These are phyloP conservation scores for Maudiozyma humilis DNA, from an alignment of 1,139 yeast genomes.

Conservation along the genomic window DNA sequence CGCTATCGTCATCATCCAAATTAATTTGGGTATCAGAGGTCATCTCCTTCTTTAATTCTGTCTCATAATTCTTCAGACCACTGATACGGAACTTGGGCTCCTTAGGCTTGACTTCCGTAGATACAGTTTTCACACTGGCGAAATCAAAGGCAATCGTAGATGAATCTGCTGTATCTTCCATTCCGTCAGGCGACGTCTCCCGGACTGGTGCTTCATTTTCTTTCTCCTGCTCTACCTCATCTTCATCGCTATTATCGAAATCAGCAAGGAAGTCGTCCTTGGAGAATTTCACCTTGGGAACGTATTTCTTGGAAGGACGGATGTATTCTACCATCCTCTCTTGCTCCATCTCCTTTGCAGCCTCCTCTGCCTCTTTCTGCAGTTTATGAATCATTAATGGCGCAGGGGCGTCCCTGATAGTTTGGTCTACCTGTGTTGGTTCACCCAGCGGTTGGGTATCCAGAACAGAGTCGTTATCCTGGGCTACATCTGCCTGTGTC, in stretches of 20 bases:
- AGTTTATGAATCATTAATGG: slow-evolving; percentile 16
- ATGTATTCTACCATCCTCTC: slow-evolving; percentile 13
- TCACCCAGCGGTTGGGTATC: neutral
- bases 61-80: slow-evolving; percentile 17
- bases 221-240: neutral
- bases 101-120: neutral
- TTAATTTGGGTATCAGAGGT: slow-evolving; percentile 11
- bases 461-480: neutral
- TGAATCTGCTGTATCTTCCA: neutral
- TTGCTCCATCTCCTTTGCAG: slow-evolving; percentile 2
- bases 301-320: slow-evolving; percentile 1
- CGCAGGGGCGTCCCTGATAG: neutral
- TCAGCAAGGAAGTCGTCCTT: slow-evolving; percentile 17
- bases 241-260: slow-evolving; percentile 17
- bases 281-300: slow-evolving; percentile 11
- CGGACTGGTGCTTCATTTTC: neutral
- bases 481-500: neutral
- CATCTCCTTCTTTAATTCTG: slow-evolving; percentile 14
- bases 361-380: slow-evolving; percentile 13
- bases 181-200: too few relatives aligned
- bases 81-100: neutral
- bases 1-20: slow-evolving; percentile 16
- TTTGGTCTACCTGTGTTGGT: neutral
- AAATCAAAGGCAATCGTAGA: neutral
- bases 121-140: neutral